Evolutionary conservation across 495 filamentous ascomycete species (phyloP), one percentile per base, ranked within the genome.

Genomic region (Penicillium cosmopolitanum): DNA sequence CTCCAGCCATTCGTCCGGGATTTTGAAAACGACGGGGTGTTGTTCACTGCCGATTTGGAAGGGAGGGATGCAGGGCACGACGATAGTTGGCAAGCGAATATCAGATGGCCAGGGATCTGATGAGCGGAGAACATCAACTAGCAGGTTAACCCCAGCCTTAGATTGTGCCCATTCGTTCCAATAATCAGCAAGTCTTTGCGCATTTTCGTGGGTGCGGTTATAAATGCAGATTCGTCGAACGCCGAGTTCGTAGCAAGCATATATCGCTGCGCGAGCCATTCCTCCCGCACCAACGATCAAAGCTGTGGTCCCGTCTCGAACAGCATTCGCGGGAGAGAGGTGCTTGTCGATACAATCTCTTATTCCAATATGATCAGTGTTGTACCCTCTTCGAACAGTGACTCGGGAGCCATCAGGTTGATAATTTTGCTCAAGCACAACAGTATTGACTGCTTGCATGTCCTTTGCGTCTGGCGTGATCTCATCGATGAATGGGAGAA

Each of bases 341-440:
- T 88, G 87, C 54, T 82, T 77, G 40, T 84, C 69, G 60, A 90
- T 85, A 25, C 84, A 82, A 59, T 87, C 80, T 16, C 83, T 78
- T 40, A 90, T 81, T 13, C 87, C 88, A 46, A 88, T 81, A 19
- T 84, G 83, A 66, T 91, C 87, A 5, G 87, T 89, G 71, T 90
- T 89, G 48, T 56, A 86, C 77, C 51, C 87, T 81, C 58, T 81
- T 68, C 60, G 81, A 77, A 48, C 69, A 50, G 44, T 75, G 65
- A 6, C 69, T 67, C 15, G 51, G 15, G 43, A 38, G 5, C 79
- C 77, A 19, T 65, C 60, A 1, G 69, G 51, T 12, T 71, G 66
- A 5, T 21, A 23, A 36, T 66, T 69, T 8, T 64, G 55, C 12
- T 82, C 74, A 21, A 84, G 59, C 67, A 86, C 87, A 5, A 90